Percentiles rank a stretch among this genome's conserved stretches.
These are phyloP conservation scores for Conticribra weissflogii DNA, from an alignment of 108 stramenopile species.

Conservation along the genomic window DNA sequence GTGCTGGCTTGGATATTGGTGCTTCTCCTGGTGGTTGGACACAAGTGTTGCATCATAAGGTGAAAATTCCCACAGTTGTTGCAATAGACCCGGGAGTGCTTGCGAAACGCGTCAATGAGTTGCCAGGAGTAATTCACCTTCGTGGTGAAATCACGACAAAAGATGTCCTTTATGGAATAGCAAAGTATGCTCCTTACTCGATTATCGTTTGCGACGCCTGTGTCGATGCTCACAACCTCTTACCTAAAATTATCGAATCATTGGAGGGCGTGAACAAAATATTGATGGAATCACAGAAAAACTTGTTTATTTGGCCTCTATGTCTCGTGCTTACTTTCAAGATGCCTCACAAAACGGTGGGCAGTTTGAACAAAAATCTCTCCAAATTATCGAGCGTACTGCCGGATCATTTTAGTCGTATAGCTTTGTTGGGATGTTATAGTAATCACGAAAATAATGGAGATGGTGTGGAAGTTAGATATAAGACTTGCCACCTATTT, in stretches of 20 bases:
- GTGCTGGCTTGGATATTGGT: slow-evolving; percentile 60
- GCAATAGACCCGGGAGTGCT: slow-evolving; percentile 53
- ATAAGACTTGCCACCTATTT: slow-evolving; percentile 55
- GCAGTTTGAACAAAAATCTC: slow-evolving; percentile 48
- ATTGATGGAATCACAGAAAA: slow-evolving; percentile 4
- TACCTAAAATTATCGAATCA: slow-evolving; percentile 33
- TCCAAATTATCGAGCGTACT: slow-evolving; percentile 14
- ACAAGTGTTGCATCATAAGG: slow-evolving; percentile 45
- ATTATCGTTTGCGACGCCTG: slow-evolving; percentile 63
- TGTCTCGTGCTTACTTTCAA: slow-evolving; percentile 58
- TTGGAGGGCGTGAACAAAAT: slow-evolving; percentile 28
- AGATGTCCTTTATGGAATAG: slow-evolving; percentile 24
- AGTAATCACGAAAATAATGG: slow-evolving; percentile 6
- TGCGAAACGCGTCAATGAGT: slow-evolving; percentile 42
- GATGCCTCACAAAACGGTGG: slow-evolving; percentile 51
- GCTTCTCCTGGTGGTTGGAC: slow-evolving; percentile 71
- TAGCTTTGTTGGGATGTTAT: slow-evolving; percentile 19
- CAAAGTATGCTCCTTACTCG: slow-evolving; percentile 47
- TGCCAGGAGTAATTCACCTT: slow-evolving; percentile 47
- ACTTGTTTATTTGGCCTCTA: slow-evolving; percentile 35
- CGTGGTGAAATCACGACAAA: slow-evolving; percentile 27
- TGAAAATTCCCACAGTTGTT: slow-evolving; percentile 34
- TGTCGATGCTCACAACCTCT: slow-evolving; percentile 28
- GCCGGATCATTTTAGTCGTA: slow-evolving; percentile 21
- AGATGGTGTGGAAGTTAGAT: slow-evolving; percentile 18